phyloP scores from a whole-genome alignment of 768 basidiomycete genomes.

The Hypsizygus marmoreus region DNA sequence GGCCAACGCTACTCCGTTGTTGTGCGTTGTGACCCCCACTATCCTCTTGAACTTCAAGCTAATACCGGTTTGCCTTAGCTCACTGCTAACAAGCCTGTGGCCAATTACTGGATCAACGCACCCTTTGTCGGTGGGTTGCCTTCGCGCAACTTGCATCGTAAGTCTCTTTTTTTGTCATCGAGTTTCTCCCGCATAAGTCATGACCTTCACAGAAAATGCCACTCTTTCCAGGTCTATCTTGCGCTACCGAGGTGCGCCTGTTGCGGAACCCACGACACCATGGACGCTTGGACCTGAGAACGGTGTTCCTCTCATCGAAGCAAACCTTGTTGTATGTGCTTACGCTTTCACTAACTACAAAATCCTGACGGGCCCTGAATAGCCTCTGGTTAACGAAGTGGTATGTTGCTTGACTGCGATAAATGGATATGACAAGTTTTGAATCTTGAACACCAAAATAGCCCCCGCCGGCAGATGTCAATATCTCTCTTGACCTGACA shows the following conservation, averaged over 20 bases:
- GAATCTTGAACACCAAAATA: background rate
- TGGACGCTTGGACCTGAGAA: slow-evolving; percentile 21
- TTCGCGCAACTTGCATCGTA: slow-evolving; percentile 32
- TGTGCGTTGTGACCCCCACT: slow-evolving; percentile 14
- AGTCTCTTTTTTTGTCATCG: slow-evolving; percentile 3
- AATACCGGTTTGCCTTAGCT: slow-evolving; percentile 13
- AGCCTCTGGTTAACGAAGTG: slow-evolving; percentile 11
- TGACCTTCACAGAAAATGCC: slow-evolving; percentile 21
- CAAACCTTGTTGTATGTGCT: slow-evolving; percentile 13
- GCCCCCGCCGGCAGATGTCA: slow-evolving; percentile 28
- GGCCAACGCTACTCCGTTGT: slow-evolving; percentile 53
- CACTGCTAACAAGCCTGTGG: slow-evolving; percentile 43
- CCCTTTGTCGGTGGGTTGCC: slow-evolving; percentile 33
- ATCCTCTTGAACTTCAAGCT: background rate
- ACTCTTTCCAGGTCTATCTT: slow-evolving; percentile 31
- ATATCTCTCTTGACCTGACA: slow-evolving; percentile 24
- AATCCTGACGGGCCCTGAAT: too few species aligned
- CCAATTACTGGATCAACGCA: slow-evolving; percentile 49
- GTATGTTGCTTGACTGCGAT: slow-evolving; percentile 1
- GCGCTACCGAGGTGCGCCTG: slow-evolving; percentile 36
- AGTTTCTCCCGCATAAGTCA: too few species aligned
- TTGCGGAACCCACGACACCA: slow-evolving; percentile 30
- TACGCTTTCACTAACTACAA: background rate
- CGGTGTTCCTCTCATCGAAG: slow-evolving; percentile 15
- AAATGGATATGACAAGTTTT: too few species aligned